A percentile compares a stretch with the other conserved stretches of the same genome.
phyloP scores from a whole-genome alignment of 345 rosid genomes.

The Combretum micranthum region DNA sequence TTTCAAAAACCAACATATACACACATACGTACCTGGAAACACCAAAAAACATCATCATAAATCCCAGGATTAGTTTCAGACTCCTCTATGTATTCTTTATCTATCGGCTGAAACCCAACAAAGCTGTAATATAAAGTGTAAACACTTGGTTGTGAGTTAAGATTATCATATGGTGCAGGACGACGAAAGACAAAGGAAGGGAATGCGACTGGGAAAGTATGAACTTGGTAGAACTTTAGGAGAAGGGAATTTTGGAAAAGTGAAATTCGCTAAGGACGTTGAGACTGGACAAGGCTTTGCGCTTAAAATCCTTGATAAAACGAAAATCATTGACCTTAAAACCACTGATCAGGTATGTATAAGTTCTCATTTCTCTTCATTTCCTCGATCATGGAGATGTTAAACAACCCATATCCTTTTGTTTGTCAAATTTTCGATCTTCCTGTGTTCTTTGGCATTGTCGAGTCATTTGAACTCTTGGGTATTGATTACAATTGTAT shows the following conservation, averaged over 20 bases:
- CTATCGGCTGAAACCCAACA: too few species aligned
- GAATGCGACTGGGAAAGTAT: constrained; percentile 84
- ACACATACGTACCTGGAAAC: too few species aligned
- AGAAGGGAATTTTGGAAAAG: constrained; percentile 91
- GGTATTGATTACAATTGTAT: too few species aligned
- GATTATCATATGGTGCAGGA: constrained; percentile 5
- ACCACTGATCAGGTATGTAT: constrained; percentile 63
- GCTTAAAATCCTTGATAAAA: constrained; percentile 80
- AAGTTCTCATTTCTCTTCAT: too few species aligned
- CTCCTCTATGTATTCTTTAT: too few species aligned
- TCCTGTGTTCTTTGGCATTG: not conserved
- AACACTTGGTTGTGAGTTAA: not conserved
- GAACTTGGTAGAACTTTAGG: constrained; percentile 86
- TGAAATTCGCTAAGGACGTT: constrained; percentile 57
- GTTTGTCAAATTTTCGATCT: too few species aligned
- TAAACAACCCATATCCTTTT: too few species aligned
- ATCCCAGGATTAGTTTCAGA: too few species aligned
- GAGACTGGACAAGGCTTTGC: constrained; percentile 63
- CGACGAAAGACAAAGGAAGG: constrained; percentile 22
- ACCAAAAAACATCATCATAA: too few species aligned
- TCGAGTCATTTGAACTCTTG: too few species aligned
- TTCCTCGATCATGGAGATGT: too few species aligned
- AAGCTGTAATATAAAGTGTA: not conserved
- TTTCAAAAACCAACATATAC: too few species aligned
- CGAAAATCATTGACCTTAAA: constrained; percentile 55